Evolutionary conservation across 2,329 filamentous ascomycete species (phyloP).

Genomic region (Coniella lustricola): DNA sequence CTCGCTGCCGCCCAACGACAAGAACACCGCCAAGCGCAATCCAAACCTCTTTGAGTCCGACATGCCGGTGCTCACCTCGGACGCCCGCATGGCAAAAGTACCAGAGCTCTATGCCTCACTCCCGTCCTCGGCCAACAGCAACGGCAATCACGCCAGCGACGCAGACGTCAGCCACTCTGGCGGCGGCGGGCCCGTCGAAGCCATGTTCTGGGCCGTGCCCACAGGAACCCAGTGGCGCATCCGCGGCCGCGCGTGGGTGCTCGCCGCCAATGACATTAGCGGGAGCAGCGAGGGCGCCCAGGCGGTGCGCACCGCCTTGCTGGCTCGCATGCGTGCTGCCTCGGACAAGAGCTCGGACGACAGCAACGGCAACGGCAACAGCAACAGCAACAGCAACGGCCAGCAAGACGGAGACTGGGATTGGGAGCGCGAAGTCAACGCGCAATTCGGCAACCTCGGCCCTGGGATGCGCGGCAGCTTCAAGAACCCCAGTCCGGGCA

Average conservation of each 20-base stretch:
- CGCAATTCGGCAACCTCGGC: constrained; percentile 82
- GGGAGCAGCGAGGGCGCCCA: constrained; percentile 44
- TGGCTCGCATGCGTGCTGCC: constrained; percentile 55
- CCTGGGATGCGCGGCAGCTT: constrained; percentile 74
- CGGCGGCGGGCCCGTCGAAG: constrained; percentile 69
- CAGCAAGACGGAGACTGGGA: constrained; percentile 53
- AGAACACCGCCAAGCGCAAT: constrained; percentile 68
- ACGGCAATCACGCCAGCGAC: constrained; percentile 32
- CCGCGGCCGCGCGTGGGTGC: constrained; percentile 66
- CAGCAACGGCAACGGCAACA: neutral
- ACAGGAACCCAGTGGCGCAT: constrained; percentile 77
- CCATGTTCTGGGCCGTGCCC: constrained; percentile 71
- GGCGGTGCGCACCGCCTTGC: constrained; percentile 54
- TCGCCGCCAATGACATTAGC: constrained; percentile 53
- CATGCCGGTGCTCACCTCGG: constrained; percentile 76
- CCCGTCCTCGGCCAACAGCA: constrained; percentile 22
- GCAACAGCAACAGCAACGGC: neutral
- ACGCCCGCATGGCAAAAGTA: constrained; percentile 80
- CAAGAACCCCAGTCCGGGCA: constrained; percentile 63
- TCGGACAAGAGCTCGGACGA: constrained; percentile 26
- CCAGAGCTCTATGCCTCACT: constrained; percentile 58
- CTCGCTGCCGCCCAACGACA: constrained; percentile 58
- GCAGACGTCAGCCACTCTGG: constrained; percentile 45
- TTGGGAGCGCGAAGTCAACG: constrained; percentile 73
- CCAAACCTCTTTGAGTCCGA: constrained; percentile 65